phyloP scores from a whole-genome alignment of 768 basidiomycete species.

The Tulasnella sp. region DNA sequence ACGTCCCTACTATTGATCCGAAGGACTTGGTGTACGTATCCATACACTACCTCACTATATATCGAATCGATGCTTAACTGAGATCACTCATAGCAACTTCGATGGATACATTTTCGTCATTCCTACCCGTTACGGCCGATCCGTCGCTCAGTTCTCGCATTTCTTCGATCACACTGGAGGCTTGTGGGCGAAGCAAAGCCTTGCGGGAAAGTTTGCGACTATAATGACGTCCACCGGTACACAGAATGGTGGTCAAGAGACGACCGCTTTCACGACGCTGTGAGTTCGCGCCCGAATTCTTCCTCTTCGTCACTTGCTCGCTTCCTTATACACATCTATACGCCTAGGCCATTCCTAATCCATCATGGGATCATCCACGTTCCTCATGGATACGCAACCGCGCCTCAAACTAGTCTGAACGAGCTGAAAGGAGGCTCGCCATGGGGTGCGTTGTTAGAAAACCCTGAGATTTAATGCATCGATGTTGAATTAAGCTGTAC shows the following conservation, averaged over 20 bases:
- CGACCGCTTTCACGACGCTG: slow-evolving; percentile 29
- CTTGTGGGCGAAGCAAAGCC: slow-evolving; percentile 22
- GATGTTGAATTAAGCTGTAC: too few relatives aligned
- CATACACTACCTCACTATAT: not conserved
- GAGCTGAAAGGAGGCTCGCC: slow-evolving; percentile 29
- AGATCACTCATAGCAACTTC: slow-evolving; percentile 4
- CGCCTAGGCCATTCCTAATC: slow-evolving; percentile 27
- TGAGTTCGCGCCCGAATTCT: slow-evolving; percentile 22
- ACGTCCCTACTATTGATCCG: slow-evolving; percentile 29
- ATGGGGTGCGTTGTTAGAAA: slow-evolving; percentile 24
- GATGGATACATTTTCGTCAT: slow-evolving; percentile 30
- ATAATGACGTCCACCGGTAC: slow-evolving; percentile 29
- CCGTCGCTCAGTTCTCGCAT: slow-evolving; percentile 29
- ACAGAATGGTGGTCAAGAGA: slow-evolving; percentile 31
- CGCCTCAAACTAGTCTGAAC: slow-evolving; percentile 21
- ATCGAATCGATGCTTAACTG: not conserved
- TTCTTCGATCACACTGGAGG: slow-evolving; percentile 33
- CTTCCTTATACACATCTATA: not conserved
- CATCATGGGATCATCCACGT: slow-evolving; percentile 28
- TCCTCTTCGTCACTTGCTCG: not conserved
- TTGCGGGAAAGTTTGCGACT: slow-evolving; percentile 29
- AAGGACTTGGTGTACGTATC: slow-evolving; percentile 24
- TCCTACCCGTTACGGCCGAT: slow-evolving; percentile 30
- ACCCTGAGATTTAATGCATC: not conserved
- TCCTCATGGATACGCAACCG: slow-evolving; percentile 27